phyloP scores from a whole-genome alignment of 768 basidiomycete species.

The Amanita inopinata region DNA sequence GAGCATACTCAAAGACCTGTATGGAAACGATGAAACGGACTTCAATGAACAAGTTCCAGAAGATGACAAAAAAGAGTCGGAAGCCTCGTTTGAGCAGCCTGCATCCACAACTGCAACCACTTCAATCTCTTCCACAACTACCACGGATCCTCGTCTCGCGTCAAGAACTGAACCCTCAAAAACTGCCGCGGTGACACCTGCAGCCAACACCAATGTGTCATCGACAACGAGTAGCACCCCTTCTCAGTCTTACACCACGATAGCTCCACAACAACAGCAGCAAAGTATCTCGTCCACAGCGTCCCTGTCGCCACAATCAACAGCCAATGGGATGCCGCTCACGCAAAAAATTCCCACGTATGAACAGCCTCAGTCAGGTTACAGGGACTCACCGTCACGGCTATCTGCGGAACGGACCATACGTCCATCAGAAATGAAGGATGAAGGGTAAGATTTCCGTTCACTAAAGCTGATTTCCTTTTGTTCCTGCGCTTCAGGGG shows the following conservation, averaged over 20 bases:
- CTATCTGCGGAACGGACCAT: slow-evolving; percentile 56
- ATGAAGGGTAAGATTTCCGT: slow-evolving; percentile 84
- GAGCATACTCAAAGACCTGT: slow-evolving; percentile 44
- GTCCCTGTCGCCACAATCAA: slow-evolving; percentile 12
- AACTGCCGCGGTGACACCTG: slow-evolving; percentile 15
- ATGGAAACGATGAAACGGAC: slow-evolving; percentile 63
- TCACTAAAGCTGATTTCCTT: slow-evolving; percentile 19
- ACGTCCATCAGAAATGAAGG: slow-evolving; percentile 88
- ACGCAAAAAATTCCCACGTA: slow-evolving; percentile 75
- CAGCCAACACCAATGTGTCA: slow-evolving; percentile 10
- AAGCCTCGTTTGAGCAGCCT: slow-evolving; percentile 10
- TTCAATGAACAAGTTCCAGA: slow-evolving; percentile 32
- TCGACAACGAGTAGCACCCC: slow-evolving; percentile 11
- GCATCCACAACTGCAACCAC: slow-evolving; percentile 11
- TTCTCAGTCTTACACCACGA: slow-evolving; percentile 9
- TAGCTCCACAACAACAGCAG: slow-evolving; percentile 11
- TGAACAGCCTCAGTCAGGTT: slow-evolving; percentile 55
- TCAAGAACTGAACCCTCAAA: slow-evolving; percentile 1
- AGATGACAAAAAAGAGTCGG: slow-evolving; percentile 12
- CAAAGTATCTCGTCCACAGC: neutral
- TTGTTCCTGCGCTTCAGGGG: slow-evolving; percentile 13
- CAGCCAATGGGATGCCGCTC: slow-evolving; percentile 24
- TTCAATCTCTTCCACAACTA: slow-evolving; percentile 8
- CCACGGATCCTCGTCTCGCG: slow-evolving; percentile 12
- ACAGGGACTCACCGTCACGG: slow-evolving; percentile 26